These are phyloP conservation scores for Endocalyx cinctus DNA, from an alignment of 2,329 filamentous ascomycete genomes.

Conservation along the genomic window DNA sequence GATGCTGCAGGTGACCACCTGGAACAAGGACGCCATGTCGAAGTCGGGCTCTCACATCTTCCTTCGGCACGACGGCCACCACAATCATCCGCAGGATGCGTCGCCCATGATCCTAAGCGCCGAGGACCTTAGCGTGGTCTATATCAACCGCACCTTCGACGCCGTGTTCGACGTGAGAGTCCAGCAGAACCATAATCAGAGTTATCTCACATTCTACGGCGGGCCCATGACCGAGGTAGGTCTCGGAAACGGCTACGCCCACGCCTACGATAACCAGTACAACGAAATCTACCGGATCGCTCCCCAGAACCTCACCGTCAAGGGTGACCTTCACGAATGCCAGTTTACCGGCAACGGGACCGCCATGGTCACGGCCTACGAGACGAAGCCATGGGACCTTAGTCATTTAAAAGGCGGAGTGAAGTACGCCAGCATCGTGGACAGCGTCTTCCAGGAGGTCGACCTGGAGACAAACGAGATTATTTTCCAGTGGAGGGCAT, in stretches of 20 bases:
- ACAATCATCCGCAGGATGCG: slow-evolving; percentile 6
- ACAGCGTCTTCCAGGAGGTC: slow-evolving; percentile 10
- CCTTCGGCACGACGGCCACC: slow-evolving; percentile 13
- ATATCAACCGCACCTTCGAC: slow-evolving; percentile 14
- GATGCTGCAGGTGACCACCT: slow-evolving; percentile 12
- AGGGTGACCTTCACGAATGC: slow-evolving; percentile 10
- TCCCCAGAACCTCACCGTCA: slow-evolving; percentile 8
- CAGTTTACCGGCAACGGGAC: slow-evolving; percentile 10
- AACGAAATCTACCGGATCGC: slow-evolving; percentile 12
- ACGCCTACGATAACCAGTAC: slow-evolving; percentile 13
- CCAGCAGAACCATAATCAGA: slow-evolving; percentile 14
- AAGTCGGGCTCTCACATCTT: slow-evolving; percentile 16
- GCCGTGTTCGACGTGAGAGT: slow-evolving; percentile 15
- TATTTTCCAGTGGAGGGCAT: slow-evolving; percentile 8
- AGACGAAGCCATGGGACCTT: slow-evolving; percentile 2
- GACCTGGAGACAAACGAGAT: slow-evolving; percentile 8
- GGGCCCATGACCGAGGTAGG: slow-evolving; percentile 10
- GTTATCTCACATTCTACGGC: slow-evolving; percentile 18
- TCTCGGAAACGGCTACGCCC: slow-evolving; percentile 13
- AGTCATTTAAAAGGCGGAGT: neutral
- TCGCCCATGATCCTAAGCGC: slow-evolving; percentile 14
- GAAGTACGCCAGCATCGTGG: slow-evolving; percentile 2
- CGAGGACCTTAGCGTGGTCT: slow-evolving; percentile 15
- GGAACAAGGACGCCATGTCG: slow-evolving; percentile 14
- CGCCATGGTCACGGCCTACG: slow-evolving; percentile 8